phyloP scores from a whole-genome alignment of 768 basidiomycete species.

The Kockovaella imperatae region DNA sequence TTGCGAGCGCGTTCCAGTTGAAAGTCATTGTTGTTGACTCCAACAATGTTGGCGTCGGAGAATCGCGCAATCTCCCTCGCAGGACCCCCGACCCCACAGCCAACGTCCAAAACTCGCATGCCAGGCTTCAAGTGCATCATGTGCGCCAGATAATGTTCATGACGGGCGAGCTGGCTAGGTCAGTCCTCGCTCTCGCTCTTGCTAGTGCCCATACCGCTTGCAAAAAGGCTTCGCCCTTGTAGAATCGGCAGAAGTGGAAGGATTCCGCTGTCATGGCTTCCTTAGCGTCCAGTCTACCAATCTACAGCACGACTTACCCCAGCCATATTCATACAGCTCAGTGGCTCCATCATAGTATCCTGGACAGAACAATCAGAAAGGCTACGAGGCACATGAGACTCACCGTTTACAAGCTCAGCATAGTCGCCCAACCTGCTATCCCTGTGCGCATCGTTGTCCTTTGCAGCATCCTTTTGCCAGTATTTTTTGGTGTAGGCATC shows the following conservation, averaged over 20 bases:
- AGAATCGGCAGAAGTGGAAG: conserved; percentile 97
- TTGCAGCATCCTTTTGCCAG: conserved; percentile 76
- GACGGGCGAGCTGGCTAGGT: conserved; percentile 62
- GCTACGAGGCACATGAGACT: conserved; percentile 18
- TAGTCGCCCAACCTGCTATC: conserved; percentile 71
- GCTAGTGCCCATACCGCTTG: conserved; percentile 31
- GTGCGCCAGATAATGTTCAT: conserved; percentile 92
- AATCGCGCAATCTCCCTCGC: conserved; percentile 92
- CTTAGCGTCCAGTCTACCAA: background rate
- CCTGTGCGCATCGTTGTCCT: conserved; percentile 61
- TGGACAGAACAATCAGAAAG: conserved; percentile 32
- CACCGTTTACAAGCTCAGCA: conserved; percentile 88
- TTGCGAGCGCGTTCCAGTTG: conserved; percentile 77
- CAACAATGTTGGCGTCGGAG: conserved; percentile 72
- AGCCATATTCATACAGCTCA: conserved; percentile 84
- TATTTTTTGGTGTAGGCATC: conserved; percentile 66
- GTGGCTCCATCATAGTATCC: conserved; percentile 98
- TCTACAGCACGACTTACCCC: conserved; percentile 12
- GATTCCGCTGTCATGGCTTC: conserved; percentile 63
- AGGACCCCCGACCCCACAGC: conserved; percentile 95
- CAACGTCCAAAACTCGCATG: conserved; percentile 95
- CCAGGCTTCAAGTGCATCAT: conserved; percentile 76
- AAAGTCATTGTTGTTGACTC: conserved; percentile 93
- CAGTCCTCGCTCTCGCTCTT: background rate
- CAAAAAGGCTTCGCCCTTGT: conserved; percentile 60